Conservation (phyloP, 2,329 filamentous ascomycete species). For the Alternaria panax region DNA sequence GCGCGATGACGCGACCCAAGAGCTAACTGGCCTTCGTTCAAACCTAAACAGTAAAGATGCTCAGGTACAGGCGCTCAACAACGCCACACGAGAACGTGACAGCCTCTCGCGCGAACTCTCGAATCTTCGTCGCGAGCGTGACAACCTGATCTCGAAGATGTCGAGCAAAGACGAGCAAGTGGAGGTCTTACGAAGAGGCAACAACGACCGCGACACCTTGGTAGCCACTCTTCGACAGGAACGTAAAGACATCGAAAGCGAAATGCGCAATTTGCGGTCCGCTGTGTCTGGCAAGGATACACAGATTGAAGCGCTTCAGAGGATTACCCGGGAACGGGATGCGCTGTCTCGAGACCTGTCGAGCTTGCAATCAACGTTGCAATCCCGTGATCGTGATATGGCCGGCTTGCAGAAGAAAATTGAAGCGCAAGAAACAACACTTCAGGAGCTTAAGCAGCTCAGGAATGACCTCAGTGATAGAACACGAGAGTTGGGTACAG, state of each 20-base stretch:
- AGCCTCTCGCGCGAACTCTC: conserved; percentile 37
- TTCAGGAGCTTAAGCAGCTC: conserved; percentile 42
- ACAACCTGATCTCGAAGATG: conserved; percentile 36
- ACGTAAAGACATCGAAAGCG: conserved; percentile 30
- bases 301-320: conserved; percentile 48
- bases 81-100: conserved; percentile 39
- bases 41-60: conserved; percentile 40
- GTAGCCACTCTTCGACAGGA: conserved; percentile 41
- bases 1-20: conserved; percentile 44
- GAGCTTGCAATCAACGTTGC: conserved; percentile 38
- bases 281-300: conserved; percentile 41
- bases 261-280: conserved; percentile 35
- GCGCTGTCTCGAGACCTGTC: conserved; percentile 40
- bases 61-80: conserved; percentile 43
- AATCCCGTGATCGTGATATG: conserved; percentile 46
- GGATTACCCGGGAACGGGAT: conserved; percentile 45
- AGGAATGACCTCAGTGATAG: conserved; percentile 41
- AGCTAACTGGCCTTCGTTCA: conserved; percentile 40
- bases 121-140: conserved; percentile 42
- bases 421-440: conserved; percentile 36
- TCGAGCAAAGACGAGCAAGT: conserved; percentile 42
- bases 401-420: conserved; percentile 40
- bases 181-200: conserved; percentile 37
- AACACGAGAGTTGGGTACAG: conserved; percentile 46
- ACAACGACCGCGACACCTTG: conserved; percentile 39